Percentiles rank a stretch among this genome's conserved stretches.
Evolutionary conservation across 208 protist genomes (phyloP).

Genomic region (Leishmania tropica): DNA sequence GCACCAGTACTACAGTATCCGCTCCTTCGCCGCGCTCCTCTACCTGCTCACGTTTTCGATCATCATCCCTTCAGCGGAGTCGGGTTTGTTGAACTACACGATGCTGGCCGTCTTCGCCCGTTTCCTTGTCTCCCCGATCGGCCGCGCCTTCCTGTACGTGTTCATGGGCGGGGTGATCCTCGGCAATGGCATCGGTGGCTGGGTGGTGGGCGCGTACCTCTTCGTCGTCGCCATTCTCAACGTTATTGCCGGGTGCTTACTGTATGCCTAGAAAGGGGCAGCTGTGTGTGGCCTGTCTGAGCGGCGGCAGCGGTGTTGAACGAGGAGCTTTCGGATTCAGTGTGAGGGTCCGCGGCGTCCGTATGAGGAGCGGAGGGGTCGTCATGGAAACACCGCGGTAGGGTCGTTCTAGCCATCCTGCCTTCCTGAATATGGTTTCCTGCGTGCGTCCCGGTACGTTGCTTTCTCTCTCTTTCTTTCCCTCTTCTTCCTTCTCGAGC

Average conservation of each 20-base stretch:
- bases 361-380: background rate
- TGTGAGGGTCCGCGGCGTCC: background rate
- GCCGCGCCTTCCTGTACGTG: constrained; percentile 70
- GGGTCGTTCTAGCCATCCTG: background rate
- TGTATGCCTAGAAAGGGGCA: background rate
- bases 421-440: background rate
- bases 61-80: constrained; percentile 61
- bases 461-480: background rate
- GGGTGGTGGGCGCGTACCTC: constrained; percentile 63
- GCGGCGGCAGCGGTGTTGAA: background rate
- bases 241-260: constrained; percentile 37
- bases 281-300: background rate
- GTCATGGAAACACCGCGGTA: background rate
- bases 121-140: constrained; percentile 57
- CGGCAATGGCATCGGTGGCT: constrained; percentile 47
- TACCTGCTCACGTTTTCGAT: constrained; percentile 63
- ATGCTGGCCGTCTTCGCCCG: constrained; percentile 45
- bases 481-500: background rate
- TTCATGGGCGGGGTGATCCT: constrained; percentile 78
- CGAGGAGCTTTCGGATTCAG: background rate
- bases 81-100: constrained; percentile 52
- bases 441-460: background rate
- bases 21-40: constrained; percentile 44
- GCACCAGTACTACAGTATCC: constrained; percentile 19
- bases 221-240: constrained; percentile 61